Base-by-base conservation (phyloP, 2,329 filamentous ascomycete genomes). In the Stemphylium beticola region DNA sequence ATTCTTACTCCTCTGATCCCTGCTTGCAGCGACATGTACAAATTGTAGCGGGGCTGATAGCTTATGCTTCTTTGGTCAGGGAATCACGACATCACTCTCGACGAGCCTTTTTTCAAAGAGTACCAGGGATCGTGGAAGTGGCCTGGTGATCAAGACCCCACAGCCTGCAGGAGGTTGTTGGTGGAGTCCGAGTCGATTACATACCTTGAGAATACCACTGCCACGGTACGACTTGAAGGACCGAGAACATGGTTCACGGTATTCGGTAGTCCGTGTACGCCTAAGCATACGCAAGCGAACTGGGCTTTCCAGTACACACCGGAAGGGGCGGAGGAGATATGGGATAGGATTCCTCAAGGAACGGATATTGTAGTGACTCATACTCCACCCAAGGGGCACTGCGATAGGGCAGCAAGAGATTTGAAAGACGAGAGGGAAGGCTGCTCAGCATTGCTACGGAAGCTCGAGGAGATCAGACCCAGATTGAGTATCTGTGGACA, bases 81-180 rank as follows among this genome's bases (percentile, higher is more conserved):
- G 24, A 93, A 92, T 68, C 90, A 92, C 73, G 90, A 92, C 67
- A 79, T 90, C 44, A 89, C 87, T 0, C 81, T 92, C 6, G 89
- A 92, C 66, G 62, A 77, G n/a, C 69, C 78, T 3, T 91, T 89
- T 69, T 88, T 86, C 68, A 64, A 74, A 8, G 71, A 82, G 36
- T 79, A 86, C 62, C 81, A 82, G 0, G 64, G 68, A 1, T 76
- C 77, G 47, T 85, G 87, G 65, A 85, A 87, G 66, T 86, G 84
- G 64, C 81, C 85, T 45, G 66, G 69, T 3, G 78, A 79, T 0
- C 83, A 89, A 66, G 81, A 83, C 29, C 70, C 82, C 0, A 69
- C 74, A 7, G 77, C 78, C 29, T 90, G 87, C 66, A 76, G 83
- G 33, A 70, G 76, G 0, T 75, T 91, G 2, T 64, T 91, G 4